These are phyloP conservation scores for Termitomyces sp. DNA, from an alignment of 768 basidiomycete genomes.

Conservation along the genomic window DNA sequence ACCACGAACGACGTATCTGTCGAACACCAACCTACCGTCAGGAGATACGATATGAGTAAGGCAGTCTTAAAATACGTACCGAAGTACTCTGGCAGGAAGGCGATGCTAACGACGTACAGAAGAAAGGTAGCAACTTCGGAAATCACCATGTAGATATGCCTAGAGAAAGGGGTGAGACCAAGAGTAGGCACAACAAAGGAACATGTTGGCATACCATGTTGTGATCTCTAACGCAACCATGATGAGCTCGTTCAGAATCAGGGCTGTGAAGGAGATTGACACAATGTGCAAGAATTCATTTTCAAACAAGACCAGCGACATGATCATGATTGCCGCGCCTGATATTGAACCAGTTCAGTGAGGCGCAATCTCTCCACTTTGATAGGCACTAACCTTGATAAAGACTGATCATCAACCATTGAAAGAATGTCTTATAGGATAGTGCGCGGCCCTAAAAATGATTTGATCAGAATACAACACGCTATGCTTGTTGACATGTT, in stretches of 20 bases:
- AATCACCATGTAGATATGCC: conserved; percentile 95
- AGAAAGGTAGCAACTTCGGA: conserved; percentile 86
- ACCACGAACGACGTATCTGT: conserved; percentile 91
- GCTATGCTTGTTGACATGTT: neutral
- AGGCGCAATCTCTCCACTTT: neutral
- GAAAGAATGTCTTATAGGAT: conserved; percentile 98
- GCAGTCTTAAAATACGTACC: conserved; percentile 49
- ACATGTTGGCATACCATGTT: conserved; percentile 65
- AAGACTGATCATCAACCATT: conserved; percentile 95
- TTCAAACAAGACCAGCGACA: conserved; percentile 94
- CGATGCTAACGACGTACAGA: conserved; percentile 88
- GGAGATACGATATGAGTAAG: neutral
- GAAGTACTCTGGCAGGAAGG: conserved; percentile 95
- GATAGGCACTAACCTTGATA: conserved; percentile 75
- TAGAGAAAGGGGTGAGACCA: conserved; percentile 23
- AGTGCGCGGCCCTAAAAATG: conserved; percentile 76
- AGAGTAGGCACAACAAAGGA: neutral
- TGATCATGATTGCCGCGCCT: conserved; percentile 99
- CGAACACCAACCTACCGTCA: conserved; percentile 6
- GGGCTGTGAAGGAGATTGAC: conserved; percentile 94
- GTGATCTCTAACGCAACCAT: conserved; percentile 99
- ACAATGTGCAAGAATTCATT: conserved; percentile 98
- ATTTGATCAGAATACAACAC: neutral
- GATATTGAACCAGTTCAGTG: neutral
- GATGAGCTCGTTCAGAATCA: conserved; percentile 95